These are phyloP conservation scores for Ophidiomyces ophidiicola DNA, from an alignment of 2,329 filamentous ascomycete genomes.

Conservation along the genomic window DNA sequence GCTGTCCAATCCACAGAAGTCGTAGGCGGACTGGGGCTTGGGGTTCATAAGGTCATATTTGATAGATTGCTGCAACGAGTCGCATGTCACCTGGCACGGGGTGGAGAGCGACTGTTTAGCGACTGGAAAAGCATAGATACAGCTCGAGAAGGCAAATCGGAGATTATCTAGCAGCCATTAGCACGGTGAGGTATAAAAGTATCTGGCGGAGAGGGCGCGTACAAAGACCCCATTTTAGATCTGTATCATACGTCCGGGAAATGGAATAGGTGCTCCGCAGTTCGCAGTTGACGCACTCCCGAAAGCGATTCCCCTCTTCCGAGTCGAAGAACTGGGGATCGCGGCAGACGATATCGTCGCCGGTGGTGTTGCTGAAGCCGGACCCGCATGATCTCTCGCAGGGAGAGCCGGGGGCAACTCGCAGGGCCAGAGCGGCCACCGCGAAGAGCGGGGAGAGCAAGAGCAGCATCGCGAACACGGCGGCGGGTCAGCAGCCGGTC, in stretches of 20 bases:
- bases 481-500: no score
- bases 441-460: slow-evolving; percentile 17
- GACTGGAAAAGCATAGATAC: slow-evolving; percentile 33
- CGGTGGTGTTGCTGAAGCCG: slow-evolving; percentile 28
- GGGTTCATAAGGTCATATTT: slow-evolving; percentile 23
- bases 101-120: slow-evolving; percentile 29
- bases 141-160: slow-evolving; percentile 34
- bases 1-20: slow-evolving; percentile 28
- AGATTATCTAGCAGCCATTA: slow-evolving; percentile 30
- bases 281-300: slow-evolving; percentile 33
- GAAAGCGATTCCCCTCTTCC: slow-evolving; percentile 25
- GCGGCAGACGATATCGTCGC: slow-evolving; percentile 31
- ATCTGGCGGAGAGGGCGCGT: slow-evolving; percentile 12
- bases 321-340: slow-evolving; percentile 28
- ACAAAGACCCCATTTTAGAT: slow-evolving; percentile 38
- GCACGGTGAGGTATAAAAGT: neutral
- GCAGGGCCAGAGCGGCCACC: slow-evolving; percentile 19
- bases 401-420: slow-evolving; percentile 28
- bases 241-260: slow-evolving; percentile 26
- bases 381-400: slow-evolving; percentile 25
- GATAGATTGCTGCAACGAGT: slow-evolving; percentile 25
- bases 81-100: slow-evolving; percentile 35
- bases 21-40: slow-evolving; percentile 21
- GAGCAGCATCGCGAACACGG: slow-evolving; percentile 15
- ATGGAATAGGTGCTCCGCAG: slow-evolving; percentile 30